Evolutionary conservation across 345 rosid genomes (phyloP).

Genomic region (Populus pruinosa): DNA sequence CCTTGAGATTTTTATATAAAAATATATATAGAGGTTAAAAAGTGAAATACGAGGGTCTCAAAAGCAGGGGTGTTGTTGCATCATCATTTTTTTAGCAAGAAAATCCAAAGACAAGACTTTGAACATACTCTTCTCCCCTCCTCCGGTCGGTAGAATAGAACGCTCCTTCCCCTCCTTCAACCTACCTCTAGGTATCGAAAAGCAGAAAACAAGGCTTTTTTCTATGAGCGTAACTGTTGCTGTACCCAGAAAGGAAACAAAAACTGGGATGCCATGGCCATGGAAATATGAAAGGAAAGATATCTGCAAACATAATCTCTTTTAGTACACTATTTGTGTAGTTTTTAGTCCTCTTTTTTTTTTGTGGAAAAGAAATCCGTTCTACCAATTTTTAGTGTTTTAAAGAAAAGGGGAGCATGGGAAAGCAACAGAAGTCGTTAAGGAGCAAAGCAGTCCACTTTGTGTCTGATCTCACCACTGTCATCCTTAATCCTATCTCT

Average conservation of each 20-base stretch:
- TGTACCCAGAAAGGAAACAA: neutral
- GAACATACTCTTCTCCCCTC: neutral
- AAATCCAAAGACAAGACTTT: neutral
- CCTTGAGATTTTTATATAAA: no score
- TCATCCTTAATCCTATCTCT: constrained; percentile 86
- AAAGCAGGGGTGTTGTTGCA: neutral
- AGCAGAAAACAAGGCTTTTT: neutral
- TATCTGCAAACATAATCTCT: neutral
- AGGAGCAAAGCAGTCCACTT: constrained; percentile 92
- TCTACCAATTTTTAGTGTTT: neutral
- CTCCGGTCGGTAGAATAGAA: neutral
- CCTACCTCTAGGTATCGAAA: neutral
- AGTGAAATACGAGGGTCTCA: neutral
- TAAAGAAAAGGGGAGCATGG: neutral
- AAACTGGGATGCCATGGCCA: neutral
- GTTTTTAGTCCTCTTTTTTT: neutral
- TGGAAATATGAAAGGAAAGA: neutral
- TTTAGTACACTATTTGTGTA: neutral
- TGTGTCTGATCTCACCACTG: constrained; percentile 92
- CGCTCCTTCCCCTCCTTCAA: neutral
- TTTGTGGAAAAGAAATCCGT: neutral
- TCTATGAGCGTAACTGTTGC: neutral
- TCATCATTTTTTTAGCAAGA: neutral
- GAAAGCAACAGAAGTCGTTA: constrained; percentile 58
- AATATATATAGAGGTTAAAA: neutral